Conservation (phyloP, 139 green algal genomes). For the Tetradesmus obliquus region DNA sequence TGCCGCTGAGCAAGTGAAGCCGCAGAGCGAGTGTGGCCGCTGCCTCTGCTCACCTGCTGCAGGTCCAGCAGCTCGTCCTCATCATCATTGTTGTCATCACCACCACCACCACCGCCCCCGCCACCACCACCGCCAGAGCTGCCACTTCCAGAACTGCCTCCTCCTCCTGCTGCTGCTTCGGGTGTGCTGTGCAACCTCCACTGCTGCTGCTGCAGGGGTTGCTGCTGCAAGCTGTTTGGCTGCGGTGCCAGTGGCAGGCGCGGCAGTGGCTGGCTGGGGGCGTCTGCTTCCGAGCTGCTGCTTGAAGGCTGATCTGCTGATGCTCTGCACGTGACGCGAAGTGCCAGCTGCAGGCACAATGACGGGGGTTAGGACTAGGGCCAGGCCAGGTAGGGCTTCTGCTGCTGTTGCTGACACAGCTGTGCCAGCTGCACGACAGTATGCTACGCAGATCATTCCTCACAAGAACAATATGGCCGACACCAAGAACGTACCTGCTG, state of each 20-base stretch:
- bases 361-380: neutral
- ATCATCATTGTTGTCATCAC: conserved; percentile 53
- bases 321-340: neutral
- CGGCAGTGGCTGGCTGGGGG: conserved; percentile 11
- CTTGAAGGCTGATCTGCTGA: neutral
- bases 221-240: conserved; percentile 20
- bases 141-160: conserved; percentile 22
- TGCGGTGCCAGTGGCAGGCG: neutral
- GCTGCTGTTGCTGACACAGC: neutral
- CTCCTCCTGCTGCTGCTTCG: conserved; percentile 23
- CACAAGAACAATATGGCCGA: neutral
- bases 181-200: neutral
- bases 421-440: neutral
- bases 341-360: neutral
- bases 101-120: conserved; percentile 45
- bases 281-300: neutral
- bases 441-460: neutral
- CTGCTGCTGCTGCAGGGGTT: conserved; percentile 8
- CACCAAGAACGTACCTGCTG: neutral
- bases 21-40: neutral
- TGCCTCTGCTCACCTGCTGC: conserved; percentile 45
- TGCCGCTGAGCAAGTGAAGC: neutral
- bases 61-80: conserved; percentile 65
- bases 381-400: neutral
- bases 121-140: conserved; percentile 44